These are phyloP conservation scores for Ustulina deusta DNA, from an alignment of 2,329 filamentous ascomycete species.

Conservation along the genomic window DNA sequence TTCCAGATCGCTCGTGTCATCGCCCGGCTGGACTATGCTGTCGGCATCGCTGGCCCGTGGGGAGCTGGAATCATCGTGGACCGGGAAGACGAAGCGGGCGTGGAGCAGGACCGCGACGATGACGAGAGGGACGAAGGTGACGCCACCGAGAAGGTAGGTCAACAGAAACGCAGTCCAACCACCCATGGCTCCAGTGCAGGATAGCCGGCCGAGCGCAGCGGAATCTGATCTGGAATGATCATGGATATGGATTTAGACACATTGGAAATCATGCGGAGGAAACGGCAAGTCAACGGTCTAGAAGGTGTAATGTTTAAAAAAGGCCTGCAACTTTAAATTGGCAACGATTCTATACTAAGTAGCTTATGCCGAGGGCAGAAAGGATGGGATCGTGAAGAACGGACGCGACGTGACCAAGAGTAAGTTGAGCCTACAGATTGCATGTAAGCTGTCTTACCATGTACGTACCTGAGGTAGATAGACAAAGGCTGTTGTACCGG, in stretches of 20 bases:
- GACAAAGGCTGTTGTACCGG: conserved; percentile 1
- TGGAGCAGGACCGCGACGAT: conserved; percentile 71
- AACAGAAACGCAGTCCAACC: conserved; percentile 71
- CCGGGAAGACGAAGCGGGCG: conserved; percentile 75
- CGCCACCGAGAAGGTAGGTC: conserved; percentile 85
- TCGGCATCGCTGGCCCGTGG: conserved; percentile 51
- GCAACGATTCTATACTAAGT: not conserved
- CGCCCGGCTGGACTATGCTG: conserved; percentile 67
- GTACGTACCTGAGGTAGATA: not conserved
- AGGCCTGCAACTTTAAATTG: not conserved
- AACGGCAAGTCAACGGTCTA: not conserved
- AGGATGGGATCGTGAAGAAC: not conserved
- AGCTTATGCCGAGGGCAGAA: conserved; percentile 1
- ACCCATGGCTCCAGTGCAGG: conserved; percentile 57
- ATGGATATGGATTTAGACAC: conserved; percentile 41
- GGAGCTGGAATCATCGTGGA: conserved; percentile 57
- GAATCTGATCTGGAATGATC: conserved; percentile 40
- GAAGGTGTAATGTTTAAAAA: no score
- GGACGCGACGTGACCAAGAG: conserved; percentile 12
- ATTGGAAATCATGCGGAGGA: conserved; percentile 9
- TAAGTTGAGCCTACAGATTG: conserved; percentile 1
- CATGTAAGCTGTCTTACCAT: not conserved
- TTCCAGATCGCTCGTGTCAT: conserved; percentile 74
- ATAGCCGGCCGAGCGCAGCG: conserved; percentile 42
- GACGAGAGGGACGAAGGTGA: conserved; percentile 86